Evolutionary conservation across 2,329 filamentous ascomycete species (phyloP), one percentile per base, ranked within the genome.

Genomic region (Fusarium cicatricum): DNA sequence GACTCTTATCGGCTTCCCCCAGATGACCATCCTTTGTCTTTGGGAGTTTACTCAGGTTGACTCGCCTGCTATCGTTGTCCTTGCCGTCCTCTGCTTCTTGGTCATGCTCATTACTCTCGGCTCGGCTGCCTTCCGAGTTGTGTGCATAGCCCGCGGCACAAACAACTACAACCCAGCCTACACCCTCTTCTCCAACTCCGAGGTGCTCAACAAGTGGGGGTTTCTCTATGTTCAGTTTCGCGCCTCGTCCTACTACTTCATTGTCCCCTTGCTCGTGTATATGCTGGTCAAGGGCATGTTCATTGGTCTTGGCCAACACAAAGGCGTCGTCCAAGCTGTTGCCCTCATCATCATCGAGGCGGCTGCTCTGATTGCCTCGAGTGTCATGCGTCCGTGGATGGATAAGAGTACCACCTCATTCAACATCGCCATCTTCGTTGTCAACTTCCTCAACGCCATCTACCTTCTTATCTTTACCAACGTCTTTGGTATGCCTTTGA

Each of bases 211-310:
- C 84, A 96, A 96, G 77, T 97, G 93, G 93, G 94, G 94, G 14
- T 97, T 97, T 80, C 84, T 98, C 61, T 98, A 98, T 72, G 92
- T 98, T 23, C 93, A 96, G 74, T 97, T 96, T 82, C 90, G 94
- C 69, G 94, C 94, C 23, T 94, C 92, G 1, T 91, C 92, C 33
- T 97, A 97, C 82, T 97, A 95, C 80, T 97, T 94, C 74, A 90
- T 97, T 66, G 84, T 95, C 23, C 91, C 92, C 0, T 78, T 89
- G 47, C 80, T 98, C 51, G 77, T 77, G 40, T 96, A 97, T 75
- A 86, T 89, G 26, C 72, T 97, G 14, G 69, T 95, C 74, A 97
- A 97, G 82, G 85, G 88, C 60, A 88, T 96, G 80, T 95, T 98
- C 70, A 86, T 98, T 65, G 91, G 89, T 46, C 87, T 97, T 46